phyloP scores from a whole-genome alignment of 2,329 filamentous ascomycete species.

The Monosporascus sp. region DNA sequence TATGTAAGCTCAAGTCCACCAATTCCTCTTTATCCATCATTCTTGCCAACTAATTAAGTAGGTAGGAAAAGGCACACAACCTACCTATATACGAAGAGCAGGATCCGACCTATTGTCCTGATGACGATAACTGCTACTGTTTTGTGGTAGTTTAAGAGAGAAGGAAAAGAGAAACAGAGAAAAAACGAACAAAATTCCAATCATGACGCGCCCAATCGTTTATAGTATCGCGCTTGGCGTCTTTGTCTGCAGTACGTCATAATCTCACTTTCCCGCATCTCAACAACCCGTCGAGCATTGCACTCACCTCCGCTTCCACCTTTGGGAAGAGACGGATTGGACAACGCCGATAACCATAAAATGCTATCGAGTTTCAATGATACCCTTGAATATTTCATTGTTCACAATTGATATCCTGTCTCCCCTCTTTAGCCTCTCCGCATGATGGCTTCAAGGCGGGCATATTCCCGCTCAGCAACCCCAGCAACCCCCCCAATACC shows the following conservation, averaged over 20 bases:
- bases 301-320: not conserved
- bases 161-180: not conserved
- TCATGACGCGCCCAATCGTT: slow-evolving; percentile 38
- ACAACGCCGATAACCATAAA: too few species aligned
- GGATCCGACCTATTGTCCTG: not conserved
- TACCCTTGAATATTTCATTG: not conserved
- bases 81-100: too few species aligned
- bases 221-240: slow-evolving; percentile 34
- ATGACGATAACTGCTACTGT: not conserved
- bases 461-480: not conserved
- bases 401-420: not conserved
- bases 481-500: too few species aligned
- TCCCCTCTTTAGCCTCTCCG: too few species aligned
- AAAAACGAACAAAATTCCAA: not conserved
- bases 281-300: slow-evolving; percentile 1
- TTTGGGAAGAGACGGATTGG: too few species aligned
- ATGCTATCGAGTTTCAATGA: too few species aligned
- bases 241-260: slow-evolving; percentile 37
- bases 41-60: too few species aligned
- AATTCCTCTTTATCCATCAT: too few species aligned
- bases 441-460: not conserved
- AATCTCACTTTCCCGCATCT: slow-evolving; percentile 7
- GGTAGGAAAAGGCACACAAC: too few species aligned
- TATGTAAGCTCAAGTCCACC: too few species aligned
- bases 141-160: too few species aligned